Conservation (phyloP, 805 yeast genomes). For the Myxozyma udenii region DNA sequence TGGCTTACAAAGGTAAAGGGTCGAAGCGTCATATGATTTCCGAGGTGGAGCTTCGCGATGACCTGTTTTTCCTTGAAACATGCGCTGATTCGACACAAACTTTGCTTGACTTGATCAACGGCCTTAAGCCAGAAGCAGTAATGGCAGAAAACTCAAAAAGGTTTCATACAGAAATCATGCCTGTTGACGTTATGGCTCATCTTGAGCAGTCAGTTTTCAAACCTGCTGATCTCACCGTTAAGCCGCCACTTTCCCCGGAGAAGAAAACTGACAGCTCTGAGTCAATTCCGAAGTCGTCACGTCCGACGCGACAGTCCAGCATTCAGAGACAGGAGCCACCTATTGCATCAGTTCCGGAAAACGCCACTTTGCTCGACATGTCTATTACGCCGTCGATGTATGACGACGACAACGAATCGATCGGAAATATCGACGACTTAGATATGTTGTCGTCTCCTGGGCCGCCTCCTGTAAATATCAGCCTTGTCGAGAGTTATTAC, state of each 20-base stretch:
- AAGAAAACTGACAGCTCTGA: neutral
- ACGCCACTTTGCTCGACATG: neutral
- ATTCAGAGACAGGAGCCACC: neutral
- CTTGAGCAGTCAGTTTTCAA: neutral
- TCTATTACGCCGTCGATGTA: neutral
- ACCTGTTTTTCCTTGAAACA: conserved; percentile 33
- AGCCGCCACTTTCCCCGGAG: neutral
- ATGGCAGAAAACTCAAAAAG: conserved; percentile 57
- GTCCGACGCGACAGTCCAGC: neutral
- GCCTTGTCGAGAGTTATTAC: neutral
- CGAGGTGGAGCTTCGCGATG: conserved; percentile 33
- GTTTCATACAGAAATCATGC: conserved; percentile 45
- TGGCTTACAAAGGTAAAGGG: conserved; percentile 34
- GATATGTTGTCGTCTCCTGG: neutral
- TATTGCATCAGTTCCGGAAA: neutral
- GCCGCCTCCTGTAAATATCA: neutral
- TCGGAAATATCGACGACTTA: no score
- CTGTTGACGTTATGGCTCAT: conserved; percentile 42
- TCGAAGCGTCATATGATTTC: conserved; percentile 10
- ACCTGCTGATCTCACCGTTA: neutral
- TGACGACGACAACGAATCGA: no score
- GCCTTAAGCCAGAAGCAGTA: conserved; percentile 64
- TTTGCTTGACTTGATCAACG: conserved; percentile 62
- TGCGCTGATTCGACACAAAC: conserved; percentile 88
- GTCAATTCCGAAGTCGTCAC: neutral